These are phyloP conservation scores for Pseudogymnoascus sp. DNA, from an alignment of 2,329 filamentous ascomycete species.

Conservation along the genomic window DNA sequence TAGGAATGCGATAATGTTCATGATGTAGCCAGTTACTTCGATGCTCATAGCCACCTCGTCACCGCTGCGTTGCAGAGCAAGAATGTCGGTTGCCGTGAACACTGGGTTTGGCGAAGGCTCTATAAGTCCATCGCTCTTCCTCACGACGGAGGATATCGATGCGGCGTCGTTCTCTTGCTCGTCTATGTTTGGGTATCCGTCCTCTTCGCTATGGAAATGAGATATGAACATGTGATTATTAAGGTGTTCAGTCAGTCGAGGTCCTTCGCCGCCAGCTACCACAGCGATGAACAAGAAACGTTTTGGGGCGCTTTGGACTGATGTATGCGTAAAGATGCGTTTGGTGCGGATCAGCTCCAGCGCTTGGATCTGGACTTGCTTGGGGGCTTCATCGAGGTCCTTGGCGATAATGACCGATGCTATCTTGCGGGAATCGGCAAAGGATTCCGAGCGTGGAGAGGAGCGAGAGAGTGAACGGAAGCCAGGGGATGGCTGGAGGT, in stretches of 20 bases:
- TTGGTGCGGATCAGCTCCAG: slow-evolving; percentile 70
- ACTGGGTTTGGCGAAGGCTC: slow-evolving; percentile 17
- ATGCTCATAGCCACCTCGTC: slow-evolving; percentile 56
- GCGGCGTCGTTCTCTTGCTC: slow-evolving; percentile 25
- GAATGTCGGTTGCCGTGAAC: slow-evolving; percentile 26
- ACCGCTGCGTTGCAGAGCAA: slow-evolving; percentile 39
- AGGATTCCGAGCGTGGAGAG: slow-evolving; percentile 28
- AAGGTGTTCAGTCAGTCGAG: slow-evolving; percentile 47
- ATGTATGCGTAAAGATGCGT: slow-evolving; percentile 67
- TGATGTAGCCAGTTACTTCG: slow-evolving; percentile 74
- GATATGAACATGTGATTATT: slow-evolving; percentile 85
- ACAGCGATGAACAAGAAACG: slow-evolving; percentile 74
- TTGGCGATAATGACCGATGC: slow-evolving; percentile 78
- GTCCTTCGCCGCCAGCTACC: slow-evolving; percentile 43
- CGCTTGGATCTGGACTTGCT: slow-evolving; percentile 73
- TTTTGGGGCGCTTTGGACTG: slow-evolving; percentile 65
- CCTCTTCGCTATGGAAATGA: slow-evolving; percentile 66
- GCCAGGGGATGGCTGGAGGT: slow-evolving; percentile 24
- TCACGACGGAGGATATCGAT: slow-evolving; percentile 27
- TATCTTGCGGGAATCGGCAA: slow-evolving; percentile 46
- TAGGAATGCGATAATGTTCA: slow-evolving; percentile 81
- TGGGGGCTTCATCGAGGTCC: slow-evolving; percentile 66
- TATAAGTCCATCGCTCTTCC: slow-evolving; percentile 19
- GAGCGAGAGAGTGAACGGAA: slow-evolving; percentile 25
- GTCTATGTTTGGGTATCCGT: slow-evolving; percentile 68